Evolutionary conservation across 2,329 filamentous ascomycete species (phyloP).

Genomic region (Ilyonectria sp.): DNA sequence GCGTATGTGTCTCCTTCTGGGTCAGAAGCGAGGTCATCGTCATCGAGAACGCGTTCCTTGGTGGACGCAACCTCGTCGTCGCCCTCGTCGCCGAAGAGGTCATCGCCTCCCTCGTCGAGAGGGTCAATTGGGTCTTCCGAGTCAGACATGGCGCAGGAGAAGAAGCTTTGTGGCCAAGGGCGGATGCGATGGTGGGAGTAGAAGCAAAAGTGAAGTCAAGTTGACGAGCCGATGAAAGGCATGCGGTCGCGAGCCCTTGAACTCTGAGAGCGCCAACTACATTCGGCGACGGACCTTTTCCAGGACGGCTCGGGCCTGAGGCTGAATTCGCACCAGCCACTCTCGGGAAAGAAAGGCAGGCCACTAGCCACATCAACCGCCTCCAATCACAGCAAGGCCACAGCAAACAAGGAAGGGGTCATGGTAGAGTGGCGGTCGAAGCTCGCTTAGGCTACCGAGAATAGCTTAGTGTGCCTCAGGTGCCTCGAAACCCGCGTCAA

Average conservation of each 20-base stretch:
- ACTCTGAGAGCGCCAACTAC: slow-evolving; percentile 9
- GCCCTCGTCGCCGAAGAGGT: slow-evolving; percentile 74
- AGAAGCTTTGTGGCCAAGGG: slow-evolving; percentile 16
- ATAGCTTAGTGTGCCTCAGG: slow-evolving; percentile 47
- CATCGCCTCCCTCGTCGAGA: slow-evolving; percentile 71
- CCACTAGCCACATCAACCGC: slow-evolving; percentile 27
- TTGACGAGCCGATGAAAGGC: slow-evolving; percentile 31
- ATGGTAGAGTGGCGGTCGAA: slow-evolving; percentile 36
- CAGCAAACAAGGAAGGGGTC: slow-evolving; percentile 33
- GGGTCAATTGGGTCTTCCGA: slow-evolving; percentile 68
- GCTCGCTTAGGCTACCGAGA: slow-evolving; percentile 35
- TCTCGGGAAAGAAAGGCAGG: not conserved
- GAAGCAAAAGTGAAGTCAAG: slow-evolving; percentile 9
- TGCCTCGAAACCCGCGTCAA: slow-evolving; percentile 40
- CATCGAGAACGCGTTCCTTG: slow-evolving; percentile 75
- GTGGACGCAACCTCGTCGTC: slow-evolving; percentile 71
- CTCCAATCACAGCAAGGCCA: not conserved
- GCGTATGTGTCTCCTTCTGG: slow-evolving; percentile 60
- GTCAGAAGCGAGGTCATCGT: slow-evolving; percentile 72
- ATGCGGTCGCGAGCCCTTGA: slow-evolving; percentile 32
- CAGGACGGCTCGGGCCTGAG: slow-evolving; percentile 29
- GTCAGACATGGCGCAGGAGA: slow-evolving; percentile 64
- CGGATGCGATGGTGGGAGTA: slow-evolving; percentile 9
- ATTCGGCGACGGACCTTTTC: slow-evolving; percentile 19
- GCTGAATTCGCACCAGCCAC: slow-evolving; percentile 37